Evolutionary conservation across 148 eudicot genomes (phyloP), one percentile per base, ranked within the genome.

Genomic region (Beta vulgaris): DNA sequence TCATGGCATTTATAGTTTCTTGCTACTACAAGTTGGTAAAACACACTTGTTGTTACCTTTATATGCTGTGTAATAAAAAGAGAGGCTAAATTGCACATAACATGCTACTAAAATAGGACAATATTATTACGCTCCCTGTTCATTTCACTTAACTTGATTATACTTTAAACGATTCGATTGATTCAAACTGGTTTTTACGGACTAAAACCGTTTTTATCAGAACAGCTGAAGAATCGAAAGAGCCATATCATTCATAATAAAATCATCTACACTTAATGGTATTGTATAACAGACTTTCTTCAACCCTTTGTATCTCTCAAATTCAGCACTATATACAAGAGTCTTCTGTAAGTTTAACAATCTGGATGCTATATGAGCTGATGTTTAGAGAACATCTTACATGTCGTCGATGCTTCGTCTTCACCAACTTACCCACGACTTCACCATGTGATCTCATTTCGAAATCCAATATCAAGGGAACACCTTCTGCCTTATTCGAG

Each of bases 381-480:
- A 86, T 79, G 53, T 73, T 32, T 13, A 89, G 68, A 25, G 67
- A 57, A 73, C 98, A 93, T 53, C 85, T 80, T 25, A 89, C 40
- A 26, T 48, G 87, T 66, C 65, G 78, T 16, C 12, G 78, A 79
- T 88, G 89, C 67, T 84, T 85, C 12, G 88, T 67, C 80, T 51
- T 82, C 61, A 93, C 88, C 73, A 92, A 43, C 69, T 70, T 82
- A 28, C 90, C 91, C 57, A 93, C 79, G 11, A 93, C 75, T 72
- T 86, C 32, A 15, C 88, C 93, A 39, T 48, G 73, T 4, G 92
- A 81, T 18, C 65, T 60, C 13, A 93, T 60, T 55, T 84, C 87
- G n/a, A 93, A 80, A 2, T 83, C 85, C 37, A 93, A 51, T 71
- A 70, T 79, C 77, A 89, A 46, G 18, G 93, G 94, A 74, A 93